These are phyloP conservation scores for Aspergillus ibericus DNA, from an alignment of 2,329 filamentous ascomycete species.

Conservation along the genomic window DNA sequence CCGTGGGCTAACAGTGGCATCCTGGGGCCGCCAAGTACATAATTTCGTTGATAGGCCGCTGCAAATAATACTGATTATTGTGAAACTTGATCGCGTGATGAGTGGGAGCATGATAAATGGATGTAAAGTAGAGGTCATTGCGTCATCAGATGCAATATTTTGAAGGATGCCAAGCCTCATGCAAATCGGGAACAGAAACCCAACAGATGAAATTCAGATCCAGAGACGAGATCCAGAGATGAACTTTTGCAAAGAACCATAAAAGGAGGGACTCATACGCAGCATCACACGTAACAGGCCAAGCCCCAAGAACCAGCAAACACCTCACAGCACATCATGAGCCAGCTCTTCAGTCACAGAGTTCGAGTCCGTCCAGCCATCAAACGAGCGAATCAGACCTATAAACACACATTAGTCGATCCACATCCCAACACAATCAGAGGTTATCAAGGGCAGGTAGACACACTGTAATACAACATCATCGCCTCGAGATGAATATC, in stretches of 20 bases:
- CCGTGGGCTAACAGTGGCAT: neutral
- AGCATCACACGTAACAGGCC: neutral
- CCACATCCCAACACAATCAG: neutral
- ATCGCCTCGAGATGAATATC: constrained; percentile 46
- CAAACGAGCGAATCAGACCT: constrained; percentile 37
- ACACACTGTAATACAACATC: constrained; percentile 45
- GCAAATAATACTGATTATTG: constrained; percentile 5
- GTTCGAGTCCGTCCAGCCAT: constrained; percentile 23
- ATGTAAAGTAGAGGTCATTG: no score
- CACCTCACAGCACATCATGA: neutral
- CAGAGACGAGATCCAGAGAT: no score
- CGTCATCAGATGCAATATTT: neutral
- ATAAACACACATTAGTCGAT: neutral
- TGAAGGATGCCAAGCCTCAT: no score
- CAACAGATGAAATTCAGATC: neutral
- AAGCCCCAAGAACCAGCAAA: neutral
- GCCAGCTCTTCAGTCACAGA: neutral
- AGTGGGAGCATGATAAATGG: no score
- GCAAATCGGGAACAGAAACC: neutral
- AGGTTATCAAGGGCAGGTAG: neutral
- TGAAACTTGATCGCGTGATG: neutral
- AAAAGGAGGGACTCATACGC: neutral
- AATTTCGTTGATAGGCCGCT: neutral
- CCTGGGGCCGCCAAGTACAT: neutral
- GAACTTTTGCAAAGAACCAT: neutral